Percentiles rank a stretch among this genome's conserved stretches.
phyloP scores from a whole-genome alignment of 2,329 filamentous ascomycete genomes.

The Lizonia empirigonia region DNA sequence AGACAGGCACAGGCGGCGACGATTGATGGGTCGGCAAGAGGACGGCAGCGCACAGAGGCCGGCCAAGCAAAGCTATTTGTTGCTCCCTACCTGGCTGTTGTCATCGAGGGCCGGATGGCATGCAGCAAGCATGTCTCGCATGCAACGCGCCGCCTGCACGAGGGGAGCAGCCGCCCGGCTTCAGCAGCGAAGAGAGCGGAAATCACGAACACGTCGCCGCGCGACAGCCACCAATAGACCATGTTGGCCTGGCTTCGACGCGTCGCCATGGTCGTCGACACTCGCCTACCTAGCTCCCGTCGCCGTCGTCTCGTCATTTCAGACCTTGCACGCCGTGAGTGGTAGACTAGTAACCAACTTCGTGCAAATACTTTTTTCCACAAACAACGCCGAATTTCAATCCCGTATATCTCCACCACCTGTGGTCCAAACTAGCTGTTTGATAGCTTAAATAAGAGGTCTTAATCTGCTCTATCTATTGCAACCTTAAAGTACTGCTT shows the following conservation, averaged over 20 bases:
- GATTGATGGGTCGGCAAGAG: too few relatives aligned
- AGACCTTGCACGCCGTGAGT: conserved; percentile 12
- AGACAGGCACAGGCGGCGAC: background rate
- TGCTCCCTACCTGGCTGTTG: conserved; percentile 21
- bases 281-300: conserved; percentile 15
- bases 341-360: too few relatives aligned
- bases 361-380: too few relatives aligned
- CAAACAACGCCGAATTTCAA: too few relatives aligned
- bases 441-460: too few relatives aligned
- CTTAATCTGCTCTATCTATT: too few relatives aligned
- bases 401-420: too few relatives aligned
- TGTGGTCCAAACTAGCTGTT: too few relatives aligned
- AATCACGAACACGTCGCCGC: background rate
- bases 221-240: conserved; percentile 1
- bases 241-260: background rate
- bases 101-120: conserved; percentile 21
- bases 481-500: too few relatives aligned
- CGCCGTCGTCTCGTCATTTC: conserved; percentile 18
- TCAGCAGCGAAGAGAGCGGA: background rate
- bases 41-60: background rate
- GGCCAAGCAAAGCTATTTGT: conserved; percentile 12
- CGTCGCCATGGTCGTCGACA: conserved; percentile 15
- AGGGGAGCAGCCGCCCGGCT: background rate
- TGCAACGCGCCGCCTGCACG: conserved; percentile 3
- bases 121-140: conserved; percentile 21